Conservation (phyloP, 768 basidiomycete species). For the Termitomyces bulborhizus region DNA sequence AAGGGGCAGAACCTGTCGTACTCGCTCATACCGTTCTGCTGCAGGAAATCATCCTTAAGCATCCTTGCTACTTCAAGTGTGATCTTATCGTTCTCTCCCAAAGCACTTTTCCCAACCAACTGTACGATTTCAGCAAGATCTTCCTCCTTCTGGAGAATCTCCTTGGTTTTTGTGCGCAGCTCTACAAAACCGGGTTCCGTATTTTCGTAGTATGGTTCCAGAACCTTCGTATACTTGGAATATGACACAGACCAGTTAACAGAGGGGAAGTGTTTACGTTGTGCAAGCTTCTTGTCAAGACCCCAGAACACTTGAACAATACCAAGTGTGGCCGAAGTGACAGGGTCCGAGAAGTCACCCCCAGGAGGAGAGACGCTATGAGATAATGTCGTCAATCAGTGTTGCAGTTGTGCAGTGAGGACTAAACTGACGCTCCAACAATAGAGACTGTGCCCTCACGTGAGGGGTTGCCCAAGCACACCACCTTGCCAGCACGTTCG, state of each 20-base stretch:
- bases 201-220: slow-evolving; percentile 88
- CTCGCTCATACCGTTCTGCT: slow-evolving; percentile 98
- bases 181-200: slow-evolving; percentile 95
- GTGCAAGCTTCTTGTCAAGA: slow-evolving; percentile 97
- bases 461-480: slow-evolving; percentile 82
- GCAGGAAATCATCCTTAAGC: slow-evolving; percentile 96
- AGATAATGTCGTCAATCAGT: slow-evolving; percentile 7
- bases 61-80: slow-evolving; percentile 95
- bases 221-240: slow-evolving; percentile 94
- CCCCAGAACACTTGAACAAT: slow-evolving; percentile 99
- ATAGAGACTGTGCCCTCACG: slow-evolving; percentile 95
- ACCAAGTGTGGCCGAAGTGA: slow-evolving; percentile 94
- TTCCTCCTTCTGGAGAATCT: slow-evolving; percentile 97
- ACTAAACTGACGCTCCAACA: slow-evolving; percentile 85
- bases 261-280: slow-evolving; percentile 99
- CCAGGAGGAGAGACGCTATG: slow-evolving; percentile 94
- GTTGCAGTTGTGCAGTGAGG: background rate
- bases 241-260: slow-evolving; percentile 99
- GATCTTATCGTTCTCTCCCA: slow-evolving; percentile 97
- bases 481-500: slow-evolving; percentile 96
- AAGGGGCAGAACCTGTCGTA: slow-evolving; percentile 98
- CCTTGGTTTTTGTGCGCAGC: slow-evolving; percentile 86
- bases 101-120: slow-evolving; percentile 96
- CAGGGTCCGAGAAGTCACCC: slow-evolving; percentile 98
- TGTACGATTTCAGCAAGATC: slow-evolving; percentile 99